These are phyloP conservation scores for Daldinia eschscholtzii DNA, from an alignment of 2,329 filamentous ascomycete genomes.

Conservation along the genomic window DNA sequence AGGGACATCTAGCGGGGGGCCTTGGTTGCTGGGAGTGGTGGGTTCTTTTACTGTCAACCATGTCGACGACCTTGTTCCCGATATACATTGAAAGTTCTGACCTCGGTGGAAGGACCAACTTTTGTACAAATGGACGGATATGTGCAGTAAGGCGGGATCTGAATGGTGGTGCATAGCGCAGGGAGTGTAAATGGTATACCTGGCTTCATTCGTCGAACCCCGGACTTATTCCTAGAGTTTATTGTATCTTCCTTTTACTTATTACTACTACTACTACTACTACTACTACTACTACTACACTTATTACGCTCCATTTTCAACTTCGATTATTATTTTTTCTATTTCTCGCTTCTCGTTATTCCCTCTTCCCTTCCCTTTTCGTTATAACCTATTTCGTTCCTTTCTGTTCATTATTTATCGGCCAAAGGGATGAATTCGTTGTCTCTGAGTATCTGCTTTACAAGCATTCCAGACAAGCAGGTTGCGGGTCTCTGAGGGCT, in stretches of 20 bases:
- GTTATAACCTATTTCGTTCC: slow-evolving; percentile 34
- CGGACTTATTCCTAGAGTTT: slow-evolving; percentile 46
- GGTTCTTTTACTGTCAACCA: slow-evolving; percentile 44
- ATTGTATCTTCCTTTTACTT: slow-evolving; percentile 46
- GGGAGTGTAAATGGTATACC: slow-evolving; percentile 54
- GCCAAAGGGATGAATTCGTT: slow-evolving; percentile 11
- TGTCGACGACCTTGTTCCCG: slow-evolving; percentile 48
- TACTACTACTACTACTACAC: slow-evolving; percentile 20
- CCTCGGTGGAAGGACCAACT: slow-evolving; percentile 49
- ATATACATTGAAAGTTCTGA: slow-evolving; percentile 50
- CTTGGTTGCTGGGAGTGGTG: slow-evolving; percentile 45
- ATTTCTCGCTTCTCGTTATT: slow-evolving; percentile 11
- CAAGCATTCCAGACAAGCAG: slow-evolving; percentile 40
- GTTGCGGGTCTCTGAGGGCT: slow-evolving; percentile 35
- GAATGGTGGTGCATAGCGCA: slow-evolving; percentile 54
- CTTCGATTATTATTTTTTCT: slow-evolving; percentile 35
- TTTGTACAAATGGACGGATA: slow-evolving; percentile 53
- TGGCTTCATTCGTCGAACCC: slow-evolving; percentile 51
- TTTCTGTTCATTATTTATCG: slow-evolving; percentile 43
- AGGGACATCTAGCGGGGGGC: slow-evolving; percentile 42
- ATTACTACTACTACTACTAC: slow-evolving; percentile 27
- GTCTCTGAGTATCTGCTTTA: slow-evolving; percentile 15
- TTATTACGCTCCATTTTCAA: slow-evolving; percentile 41
- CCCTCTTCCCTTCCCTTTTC: slow-evolving; percentile 37
- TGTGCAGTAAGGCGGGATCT: slow-evolving; percentile 50